Base-by-base conservation (phyloP, 2,329 filamentous ascomycete species). In the Diaporthe longicolla region DNA sequence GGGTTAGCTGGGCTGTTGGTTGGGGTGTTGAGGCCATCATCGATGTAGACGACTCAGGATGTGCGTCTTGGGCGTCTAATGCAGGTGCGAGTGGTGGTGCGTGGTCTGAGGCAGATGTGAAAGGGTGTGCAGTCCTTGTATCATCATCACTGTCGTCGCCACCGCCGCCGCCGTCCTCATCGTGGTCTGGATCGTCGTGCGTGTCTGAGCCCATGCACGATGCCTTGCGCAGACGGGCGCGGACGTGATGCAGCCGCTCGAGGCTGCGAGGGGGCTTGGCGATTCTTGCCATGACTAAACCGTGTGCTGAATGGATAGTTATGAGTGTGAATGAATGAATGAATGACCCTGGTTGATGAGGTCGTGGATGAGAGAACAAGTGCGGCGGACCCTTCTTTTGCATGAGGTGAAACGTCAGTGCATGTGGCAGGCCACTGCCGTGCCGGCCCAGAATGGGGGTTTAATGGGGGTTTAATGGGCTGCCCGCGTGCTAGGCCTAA, bases 181-280 rank as follows among this genome's bases (percentile, higher is more conserved):
- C 43, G 21, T 61, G 15, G 43, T 48, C 24, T 2, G 17, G 8
- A 19, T 71, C 68, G 21, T 66, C 50, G 29, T 59, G 40, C 11
- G 57, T 13, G 32, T 65, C 66, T 3, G 55, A 59, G 40, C 55
- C 65, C 58, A 75, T 50, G 43, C 73, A 75, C 7, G 73, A 75
- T 2, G 73, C 73, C 57, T 71, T 75, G 50, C 73, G 71, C 26
- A 75, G 58, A 19, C 73, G 71, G 7, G 73, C 71, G 13, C 71
- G 73, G 40, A 75, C 68, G 66, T 66, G 48, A 21, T 75, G 73
- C 15, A 73, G 32, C 50, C 72, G 71, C 9, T 55, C 59, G n/a
- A 35, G 54, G 43, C 65, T 75, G 24, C 21, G 48, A 40, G 68
- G 72, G 19, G 26, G 57, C 17, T 58, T n/a, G 19, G 32, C 63